Base-by-base conservation (phyloP, 2,329 filamentous ascomycete genomes). In the Apiospora hydei region DNA sequence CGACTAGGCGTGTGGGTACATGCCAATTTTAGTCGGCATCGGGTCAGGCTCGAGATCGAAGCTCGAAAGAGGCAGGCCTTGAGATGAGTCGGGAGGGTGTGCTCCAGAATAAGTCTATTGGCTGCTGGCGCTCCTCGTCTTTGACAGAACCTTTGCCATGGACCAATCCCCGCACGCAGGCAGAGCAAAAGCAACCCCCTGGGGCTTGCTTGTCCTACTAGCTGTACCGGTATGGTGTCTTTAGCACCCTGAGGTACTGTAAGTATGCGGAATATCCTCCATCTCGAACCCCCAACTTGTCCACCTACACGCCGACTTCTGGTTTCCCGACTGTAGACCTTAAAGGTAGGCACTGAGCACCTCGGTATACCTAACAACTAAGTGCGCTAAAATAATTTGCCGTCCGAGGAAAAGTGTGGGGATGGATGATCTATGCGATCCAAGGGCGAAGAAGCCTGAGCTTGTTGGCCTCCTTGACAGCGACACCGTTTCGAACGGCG, bases 371-470 rank as follows among this genome's bases (percentile, higher is more conserved):
- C 57, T 47, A n/a, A n/a, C n/a, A n/a, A n/a, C n/a, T n/a, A 34
- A 69, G 34, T 34, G 68, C 68, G 47, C 68, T 53, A 53, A 53
- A 53, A 49, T 69, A 69, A 41, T 53, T 69, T 69, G 69, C 69
- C 69, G 69, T 43, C 69, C 68, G 66, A 44, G 18, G 41, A 64
- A 47, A 47, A 44, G 69, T 70, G 69, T 70, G 47, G 69, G 24
- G 41, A 64, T 61, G 53, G 68, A 4, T 18, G 43, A 64, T 64
- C 57, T 38, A 64, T 64, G 57, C 34, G n/a, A 41, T 64, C 41
- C 46, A 49, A 21, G 41, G 61, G 41, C 26, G 38, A 38, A 38
- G 61, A 43, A n/a, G 41, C 66, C n/a, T 67, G 66, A 47, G 41
- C 66, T 24, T 24, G 26, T 44, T 67, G 66, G 41, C 38, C 51